phyloP scores from a whole-genome alignment of 2,329 filamentous ascomycete species.

The Calonectria henricotiae region DNA sequence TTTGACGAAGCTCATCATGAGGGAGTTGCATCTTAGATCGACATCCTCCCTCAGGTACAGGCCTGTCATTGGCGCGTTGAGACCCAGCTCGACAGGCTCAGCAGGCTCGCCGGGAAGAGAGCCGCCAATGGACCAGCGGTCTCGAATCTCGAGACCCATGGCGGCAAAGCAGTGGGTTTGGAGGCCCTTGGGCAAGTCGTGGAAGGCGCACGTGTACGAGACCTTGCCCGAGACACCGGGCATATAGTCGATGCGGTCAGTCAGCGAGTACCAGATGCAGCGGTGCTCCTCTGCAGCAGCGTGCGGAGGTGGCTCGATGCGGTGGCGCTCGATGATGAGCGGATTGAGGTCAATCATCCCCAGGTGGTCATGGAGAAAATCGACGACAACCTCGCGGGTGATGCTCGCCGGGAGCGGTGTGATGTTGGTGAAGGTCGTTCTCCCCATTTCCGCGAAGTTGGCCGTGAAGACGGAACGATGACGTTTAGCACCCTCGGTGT shows the following conservation, averaged over 20 bases:
- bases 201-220: constrained; percentile 85
- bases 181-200: constrained; percentile 80
- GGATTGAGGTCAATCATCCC: constrained; percentile 94
- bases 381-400: constrained; percentile 79
- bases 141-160: constrained; percentile 84
- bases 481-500: constrained; percentile 20
- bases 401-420: constrained; percentile 82
- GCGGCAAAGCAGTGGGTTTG: constrained; percentile 90
- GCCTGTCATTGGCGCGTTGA: constrained; percentile 77
- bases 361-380: constrained; percentile 83
- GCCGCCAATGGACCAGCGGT: constrained; percentile 84
- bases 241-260: constrained; percentile 83
- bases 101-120: constrained; percentile 79
- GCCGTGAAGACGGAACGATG: constrained; percentile 16
- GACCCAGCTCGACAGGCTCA: constrained; percentile 77
- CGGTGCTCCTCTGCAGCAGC: constrained; percentile 80
- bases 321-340: constrained; percentile 80
- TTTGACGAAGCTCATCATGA: constrained; percentile 85
- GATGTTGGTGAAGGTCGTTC: constrained; percentile 82
- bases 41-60: constrained; percentile 91
- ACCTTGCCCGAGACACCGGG: constrained; percentile 80
- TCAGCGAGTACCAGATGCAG: constrained; percentile 85
- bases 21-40: constrained; percentile 83
- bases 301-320: constrained; percentile 77
- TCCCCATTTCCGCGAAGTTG: constrained; percentile 43